Base-by-base conservation (phyloP, 2,329 filamentous ascomycete species). In the Cordyceps fumosorosea region DNA sequence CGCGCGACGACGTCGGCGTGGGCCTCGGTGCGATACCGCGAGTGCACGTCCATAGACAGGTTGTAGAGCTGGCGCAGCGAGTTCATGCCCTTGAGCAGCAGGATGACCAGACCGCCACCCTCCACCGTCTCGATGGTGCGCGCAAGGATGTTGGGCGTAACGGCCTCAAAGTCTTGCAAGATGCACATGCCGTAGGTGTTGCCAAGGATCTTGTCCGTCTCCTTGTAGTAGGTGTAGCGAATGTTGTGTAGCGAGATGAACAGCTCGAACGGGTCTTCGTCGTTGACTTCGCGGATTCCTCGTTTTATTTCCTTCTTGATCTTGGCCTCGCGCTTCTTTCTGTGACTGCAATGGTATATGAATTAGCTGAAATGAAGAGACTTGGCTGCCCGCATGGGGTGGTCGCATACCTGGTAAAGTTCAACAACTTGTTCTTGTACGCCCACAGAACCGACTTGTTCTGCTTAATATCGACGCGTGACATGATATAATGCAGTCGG, bases 121-220 rank as follows among this genome's bases (percentile, higher is more conserved):
- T 99, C 93, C 5, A 99, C 96, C 0, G 96, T 99, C 78, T 99
- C 96, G 68, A 99, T 91, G 1, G 93, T 97, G 65, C 93, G 86
- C 24, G 95, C 95, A 37, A 99, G 84, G 66, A 97, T 83, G 72
- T 99, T 99, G n/a, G 95, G 95, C 11, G 95, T 99, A 68, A 99
- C 85, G 47, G 93, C 95, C 76, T 99, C 95, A 70, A 99, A 99
- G 73, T 99, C 95, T 75, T 99, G 95, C 68, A 99, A 78, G 66
- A 99, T 96, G 74, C 92, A 97, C 91, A 97, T 97, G 73, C 93
- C 93, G 73, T 95, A 99, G 50, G 95, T 99, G 75, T 98, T 96
- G 74, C 95, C 95, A 62, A 98, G 78, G 72, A 99, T 97, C 81
- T 97, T 98, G 71, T 99, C 95, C 32, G 95, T 98, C 79, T 99